Conservation (phyloP, 2,329 filamentous ascomycete genomes). For the Didymella lethalis region DNA sequence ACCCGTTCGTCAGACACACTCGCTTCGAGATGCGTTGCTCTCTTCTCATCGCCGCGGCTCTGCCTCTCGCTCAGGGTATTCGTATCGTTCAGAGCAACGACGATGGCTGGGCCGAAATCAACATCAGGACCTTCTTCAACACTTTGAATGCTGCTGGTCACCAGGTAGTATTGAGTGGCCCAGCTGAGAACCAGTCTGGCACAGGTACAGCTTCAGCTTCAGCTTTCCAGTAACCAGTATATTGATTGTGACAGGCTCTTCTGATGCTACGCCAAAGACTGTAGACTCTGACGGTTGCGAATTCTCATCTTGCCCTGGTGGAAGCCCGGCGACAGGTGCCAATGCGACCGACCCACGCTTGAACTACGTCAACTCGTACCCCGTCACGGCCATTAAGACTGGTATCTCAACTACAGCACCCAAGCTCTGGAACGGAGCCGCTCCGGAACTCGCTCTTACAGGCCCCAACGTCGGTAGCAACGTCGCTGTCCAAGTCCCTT, state of each 20-base stretch:
- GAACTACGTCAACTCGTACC: conserved; percentile 77
- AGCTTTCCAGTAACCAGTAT: background rate
- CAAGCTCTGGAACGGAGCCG: conserved; percentile 60
- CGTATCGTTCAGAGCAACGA: conserved; percentile 69
- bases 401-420: conserved; percentile 67
- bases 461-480: conserved; percentile 71
- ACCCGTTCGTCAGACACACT: background rate
- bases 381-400: conserved; percentile 68
- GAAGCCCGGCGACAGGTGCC: conserved; percentile 63
- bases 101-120: conserved; percentile 76
- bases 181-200: conserved; percentile 72
- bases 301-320: conserved; percentile 66
- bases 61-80: conserved; percentile 39
- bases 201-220: conserved; percentile 54
- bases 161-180: conserved; percentile 69
- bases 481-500: conserved; percentile 62
- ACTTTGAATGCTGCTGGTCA: conserved; percentile 64
- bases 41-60: conserved; percentile 35
- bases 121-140: conserved; percentile 68
- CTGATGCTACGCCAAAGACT: conserved; percentile 57
- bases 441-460: conserved; percentile 69
- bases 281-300: conserved; percentile 63
- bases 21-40: conserved; percentile 36
- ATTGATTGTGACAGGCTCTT: conserved; percentile 57
- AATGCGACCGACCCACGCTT: conserved; percentile 66